Base-by-base conservation (phyloP, 139 green algal species). In the Eudorina sp. region DNA sequence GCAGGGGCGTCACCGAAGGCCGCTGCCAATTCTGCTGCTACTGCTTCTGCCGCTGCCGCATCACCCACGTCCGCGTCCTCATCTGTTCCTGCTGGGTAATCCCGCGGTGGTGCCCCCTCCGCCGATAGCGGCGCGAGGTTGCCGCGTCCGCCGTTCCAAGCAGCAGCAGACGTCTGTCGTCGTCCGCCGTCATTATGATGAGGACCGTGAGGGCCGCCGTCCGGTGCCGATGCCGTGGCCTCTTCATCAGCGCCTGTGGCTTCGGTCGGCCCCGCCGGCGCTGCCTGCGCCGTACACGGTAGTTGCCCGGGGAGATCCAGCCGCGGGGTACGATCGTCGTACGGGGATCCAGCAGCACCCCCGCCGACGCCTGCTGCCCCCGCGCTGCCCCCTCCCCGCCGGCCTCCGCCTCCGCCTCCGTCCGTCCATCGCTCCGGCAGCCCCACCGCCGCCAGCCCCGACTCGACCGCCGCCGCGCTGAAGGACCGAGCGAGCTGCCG, bases 401-500 rank as follows among this genome's bases (percentile, higher is more conserved):
- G n/a, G n/a, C n/a, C n/a, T n/a, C 64, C 64, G 16, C 64, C 64
- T 23, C 11, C 66, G 31, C 31, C 66, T 18, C 66, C 66, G 66
- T 34, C 64, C n/a, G n/a, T n/a, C n/a, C n/a, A n/a, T 40, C 34
- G 18, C 34, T 13, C 69, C 36, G 43, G 70, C 36, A 77, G 11
- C n/a, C 27, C 45, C 31, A 62, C 25, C 8, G 73, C 73, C 11
- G 45, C 45, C 46, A 81, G 29, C 27, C 43, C 73, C 14, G 73
- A 62, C 25, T 40, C 73, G 6, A 81, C 5, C 23, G 64, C 73
- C 4, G 73, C 73, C 45, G 62, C 73, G 43, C 73, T 81, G 45
- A 81, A 81, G 2, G 73, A 81, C 25, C 73, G 43, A 7, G 43
- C 73, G 1, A 81, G 46, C 29, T 81, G 45, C 45, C 73, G 45